Evolutionary conservation across 305 asterid genomes (phyloP).

Genomic region (Fraxinus nigra): DNA sequence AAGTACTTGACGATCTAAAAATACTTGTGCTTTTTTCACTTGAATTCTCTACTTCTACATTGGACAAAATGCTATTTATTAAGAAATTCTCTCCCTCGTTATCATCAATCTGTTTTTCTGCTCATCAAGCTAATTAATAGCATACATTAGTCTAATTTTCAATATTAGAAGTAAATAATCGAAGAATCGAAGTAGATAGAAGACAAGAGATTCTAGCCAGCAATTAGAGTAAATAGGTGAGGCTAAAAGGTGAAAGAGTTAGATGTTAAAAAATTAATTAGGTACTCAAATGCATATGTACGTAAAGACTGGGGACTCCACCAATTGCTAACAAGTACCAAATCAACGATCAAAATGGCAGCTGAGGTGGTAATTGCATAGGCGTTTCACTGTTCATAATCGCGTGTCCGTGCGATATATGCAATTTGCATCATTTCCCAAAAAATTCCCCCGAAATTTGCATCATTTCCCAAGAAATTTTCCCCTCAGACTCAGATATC

Average conservation of each 20-base stretch:
- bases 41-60: not conserved
- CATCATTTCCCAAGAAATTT: slow-evolving; percentile 1
- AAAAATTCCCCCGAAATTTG: slow-evolving; percentile 11
- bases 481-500: slow-evolving; percentile 23
- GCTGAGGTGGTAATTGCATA: not conserved
- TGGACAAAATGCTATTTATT: not conserved
- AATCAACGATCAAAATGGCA: not conserved
- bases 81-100: not conserved
- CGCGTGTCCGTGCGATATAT: slow-evolving; percentile 24
- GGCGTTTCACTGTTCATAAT: not conserved
- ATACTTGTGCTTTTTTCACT: not conserved
- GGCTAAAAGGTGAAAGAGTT: not conserved
- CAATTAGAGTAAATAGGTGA: not conserved
- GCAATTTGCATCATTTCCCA: slow-evolving; percentile 23
- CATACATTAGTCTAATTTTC: not conserved
- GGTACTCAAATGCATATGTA: not conserved
- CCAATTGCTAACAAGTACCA: not conserved
- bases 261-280: not conserved
- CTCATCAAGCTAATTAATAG: not conserved
- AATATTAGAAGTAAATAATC: not conserved
- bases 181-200: not conserved
- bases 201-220: not conserved
- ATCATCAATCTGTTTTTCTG: not conserved
- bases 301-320: not conserved
- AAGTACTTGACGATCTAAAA: not conserved